These are phyloP conservation scores for Dendryphion nanum DNA, from an alignment of 2,329 filamentous ascomycete species.

Conservation along the genomic window DNA sequence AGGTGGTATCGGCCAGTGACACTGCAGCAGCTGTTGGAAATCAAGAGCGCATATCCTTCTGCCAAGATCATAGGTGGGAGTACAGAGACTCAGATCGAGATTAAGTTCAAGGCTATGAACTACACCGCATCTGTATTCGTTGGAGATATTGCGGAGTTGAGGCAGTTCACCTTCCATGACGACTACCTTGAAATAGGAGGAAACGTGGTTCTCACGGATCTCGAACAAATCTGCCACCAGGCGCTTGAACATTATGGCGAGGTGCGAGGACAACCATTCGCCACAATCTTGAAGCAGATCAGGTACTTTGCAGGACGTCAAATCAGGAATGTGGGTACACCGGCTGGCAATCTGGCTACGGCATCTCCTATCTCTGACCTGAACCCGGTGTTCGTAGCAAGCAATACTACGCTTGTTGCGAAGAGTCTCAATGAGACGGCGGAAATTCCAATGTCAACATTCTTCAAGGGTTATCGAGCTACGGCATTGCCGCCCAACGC, in stretches of 20 bases:
- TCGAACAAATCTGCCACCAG: conserved; percentile 79
- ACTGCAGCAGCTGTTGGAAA: conserved; percentile 81
- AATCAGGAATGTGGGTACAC: conserved; percentile 96
- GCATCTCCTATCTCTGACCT: conserved; percentile 95
- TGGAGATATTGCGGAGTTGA: conserved; percentile 86
- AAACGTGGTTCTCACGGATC: conserved; percentile 87
- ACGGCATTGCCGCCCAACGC: conserved; percentile 80
- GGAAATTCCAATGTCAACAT: conserved; percentile 86
- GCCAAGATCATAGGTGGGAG: conserved; percentile 95
- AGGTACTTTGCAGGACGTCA: conserved; percentile 93
- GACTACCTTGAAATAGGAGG: conserved; percentile 88
- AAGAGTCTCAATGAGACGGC: conserved; percentile 71
- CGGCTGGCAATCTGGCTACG: conserved; percentile 89
- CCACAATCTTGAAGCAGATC: conserved; percentile 89
- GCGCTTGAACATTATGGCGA: conserved; percentile 77
- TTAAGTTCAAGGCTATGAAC: conserved; percentile 94
- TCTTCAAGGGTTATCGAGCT: conserved; percentile 87
- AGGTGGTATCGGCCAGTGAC: conserved; percentile 90
- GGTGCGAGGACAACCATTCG: conserved; percentile 72
- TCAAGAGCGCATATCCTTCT: conserved; percentile 79
- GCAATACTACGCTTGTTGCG: conserved; percentile 77
- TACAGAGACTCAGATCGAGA: conserved; percentile 96
- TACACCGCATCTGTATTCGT: conserved; percentile 90
- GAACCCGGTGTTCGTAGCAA: conserved; percentile 89
- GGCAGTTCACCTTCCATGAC: conserved; percentile 76